These are phyloP conservation scores for Penicillium paneum DNA, from an alignment of 2,329 filamentous ascomycete species.

Conservation along the genomic window DNA sequence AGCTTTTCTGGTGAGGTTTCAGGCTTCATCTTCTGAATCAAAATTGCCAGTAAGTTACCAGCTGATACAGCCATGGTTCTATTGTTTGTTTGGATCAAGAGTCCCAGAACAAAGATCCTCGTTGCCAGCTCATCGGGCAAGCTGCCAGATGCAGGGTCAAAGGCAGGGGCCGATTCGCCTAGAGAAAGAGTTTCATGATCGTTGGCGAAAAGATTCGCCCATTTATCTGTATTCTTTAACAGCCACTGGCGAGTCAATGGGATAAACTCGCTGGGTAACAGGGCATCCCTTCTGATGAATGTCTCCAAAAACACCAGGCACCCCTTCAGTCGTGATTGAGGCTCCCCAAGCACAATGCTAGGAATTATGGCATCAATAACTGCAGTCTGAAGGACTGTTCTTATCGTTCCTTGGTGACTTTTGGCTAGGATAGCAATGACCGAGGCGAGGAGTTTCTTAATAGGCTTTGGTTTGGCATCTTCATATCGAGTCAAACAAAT, in stretches of 20 bases:
- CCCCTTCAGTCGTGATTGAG: constrained; percentile 38
- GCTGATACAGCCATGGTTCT: constrained; percentile 29
- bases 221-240: constrained; percentile 27
- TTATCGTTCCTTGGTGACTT: constrained; percentile 22
- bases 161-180: constrained; percentile 18
- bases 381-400: constrained; percentile 19
- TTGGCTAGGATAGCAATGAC: constrained; percentile 36
- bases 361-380: constrained; percentile 33
- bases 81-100: constrained; percentile 33
- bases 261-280: constrained; percentile 33
- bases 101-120: constrained; percentile 31
- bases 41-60: constrained; percentile 27
- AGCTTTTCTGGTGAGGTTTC: constrained; percentile 12
- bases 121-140: constrained; percentile 24
- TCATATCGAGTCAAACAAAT: constrained; percentile 42
- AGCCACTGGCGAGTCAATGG: constrained; percentile 34
- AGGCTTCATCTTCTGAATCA: constrained; percentile 31
- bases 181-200: constrained; percentile 33
- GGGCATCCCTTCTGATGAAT: constrained; percentile 38
- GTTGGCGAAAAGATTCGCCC: constrained; percentile 33
- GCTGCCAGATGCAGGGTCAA: constrained; percentile 4
- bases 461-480: constrained; percentile 44
- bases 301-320: constrained; percentile 38
- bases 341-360: constrained; percentile 39
- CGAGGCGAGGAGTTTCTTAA: constrained; percentile 45